Conservation (phyloP, 31 red algal species). For the Porphyra umbilicalis region DNA sequence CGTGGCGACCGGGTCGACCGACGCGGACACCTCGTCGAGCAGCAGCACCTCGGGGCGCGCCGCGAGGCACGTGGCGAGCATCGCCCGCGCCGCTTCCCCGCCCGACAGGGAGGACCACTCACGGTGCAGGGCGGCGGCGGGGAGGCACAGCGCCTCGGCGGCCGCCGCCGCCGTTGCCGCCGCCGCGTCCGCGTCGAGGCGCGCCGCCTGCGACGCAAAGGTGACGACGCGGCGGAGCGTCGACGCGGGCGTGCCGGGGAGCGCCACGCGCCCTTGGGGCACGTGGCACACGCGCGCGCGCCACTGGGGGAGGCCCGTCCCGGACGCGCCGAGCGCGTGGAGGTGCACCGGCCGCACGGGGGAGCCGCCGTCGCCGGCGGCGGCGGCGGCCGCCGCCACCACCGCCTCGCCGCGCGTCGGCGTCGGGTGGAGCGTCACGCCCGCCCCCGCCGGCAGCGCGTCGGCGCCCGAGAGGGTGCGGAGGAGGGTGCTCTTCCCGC, state of each 20-base stretch:
- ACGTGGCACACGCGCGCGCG: conserved; percentile 40
- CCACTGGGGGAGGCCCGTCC: conserved; percentile 21
- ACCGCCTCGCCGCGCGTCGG: neutral
- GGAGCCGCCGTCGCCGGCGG: too few relatives aligned
- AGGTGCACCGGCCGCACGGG: neutral
- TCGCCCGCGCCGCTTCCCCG: conserved; percentile 14
- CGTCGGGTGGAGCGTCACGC: neutral
- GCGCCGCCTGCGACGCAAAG: conserved; percentile 2
- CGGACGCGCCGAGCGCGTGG: neutral
- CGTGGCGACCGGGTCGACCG: conserved; percentile 20
- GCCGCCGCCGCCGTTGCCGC: neutral
- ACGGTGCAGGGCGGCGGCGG: neutral
- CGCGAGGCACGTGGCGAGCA: conserved; percentile 21
- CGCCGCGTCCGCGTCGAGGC: neutral
- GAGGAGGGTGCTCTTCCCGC: neutral
- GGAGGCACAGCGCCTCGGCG: neutral
- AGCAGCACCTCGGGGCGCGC: conserved; percentile 34
- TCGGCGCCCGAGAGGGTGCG: neutral
- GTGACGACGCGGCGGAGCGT: conserved; percentile 9
- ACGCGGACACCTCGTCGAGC: conserved; percentile 37
- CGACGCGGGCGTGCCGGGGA: conserved; percentile 19
- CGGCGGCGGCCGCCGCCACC: too few relatives aligned
- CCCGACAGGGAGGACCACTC: neutral
- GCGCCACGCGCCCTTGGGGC: conserved; percentile 18
- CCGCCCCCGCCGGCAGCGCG: neutral